Conservation (phyloP, 805 yeast species). For the Lipomyces orientalis region DNA sequence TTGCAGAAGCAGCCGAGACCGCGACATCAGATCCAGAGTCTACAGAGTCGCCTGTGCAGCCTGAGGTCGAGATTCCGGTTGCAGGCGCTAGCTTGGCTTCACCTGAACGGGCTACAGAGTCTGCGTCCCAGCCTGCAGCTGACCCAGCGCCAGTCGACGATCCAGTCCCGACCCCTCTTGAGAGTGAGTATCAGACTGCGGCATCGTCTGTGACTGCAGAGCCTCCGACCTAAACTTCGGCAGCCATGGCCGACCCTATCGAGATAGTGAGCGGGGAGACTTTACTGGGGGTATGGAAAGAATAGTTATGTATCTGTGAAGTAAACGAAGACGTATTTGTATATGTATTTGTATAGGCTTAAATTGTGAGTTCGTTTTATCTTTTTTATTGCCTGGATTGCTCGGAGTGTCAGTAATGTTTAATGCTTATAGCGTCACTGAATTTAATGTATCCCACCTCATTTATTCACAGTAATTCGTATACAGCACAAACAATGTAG, state of each 20-base stretch:
- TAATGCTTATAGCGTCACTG: not conserved
- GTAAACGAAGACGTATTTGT: not conserved
- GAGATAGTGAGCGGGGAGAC: not conserved
- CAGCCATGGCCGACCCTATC: not conserved
- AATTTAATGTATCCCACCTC: too few relatives aligned
- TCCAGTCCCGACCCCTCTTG: not conserved
- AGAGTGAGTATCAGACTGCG: not conserved
- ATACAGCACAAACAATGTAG: too few relatives aligned
- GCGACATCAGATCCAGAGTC: not conserved
- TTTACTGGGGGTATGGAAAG: not conserved
- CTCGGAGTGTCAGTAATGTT: not conserved
- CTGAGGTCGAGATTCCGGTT: conserved; percentile 1
- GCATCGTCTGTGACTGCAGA: not conserved
- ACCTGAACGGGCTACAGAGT: not conserved
- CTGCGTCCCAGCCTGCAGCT: too few relatives aligned
- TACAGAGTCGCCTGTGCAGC: conserved; percentile 12
- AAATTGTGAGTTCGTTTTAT: not conserved
- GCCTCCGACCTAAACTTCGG: not conserved
- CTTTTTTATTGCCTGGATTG: not conserved
- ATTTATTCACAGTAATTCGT: too few relatives aligned
- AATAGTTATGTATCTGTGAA: not conserved
- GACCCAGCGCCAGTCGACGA: conserved; percentile 2
- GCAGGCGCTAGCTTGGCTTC: conserved; percentile 1
- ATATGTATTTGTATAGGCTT: not conserved
- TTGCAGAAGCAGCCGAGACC: not conserved